Evolutionary conservation across 352 stramenopile genomes (phyloP).

Genomic region (Phytophthora pseudosyringae): DNA sequence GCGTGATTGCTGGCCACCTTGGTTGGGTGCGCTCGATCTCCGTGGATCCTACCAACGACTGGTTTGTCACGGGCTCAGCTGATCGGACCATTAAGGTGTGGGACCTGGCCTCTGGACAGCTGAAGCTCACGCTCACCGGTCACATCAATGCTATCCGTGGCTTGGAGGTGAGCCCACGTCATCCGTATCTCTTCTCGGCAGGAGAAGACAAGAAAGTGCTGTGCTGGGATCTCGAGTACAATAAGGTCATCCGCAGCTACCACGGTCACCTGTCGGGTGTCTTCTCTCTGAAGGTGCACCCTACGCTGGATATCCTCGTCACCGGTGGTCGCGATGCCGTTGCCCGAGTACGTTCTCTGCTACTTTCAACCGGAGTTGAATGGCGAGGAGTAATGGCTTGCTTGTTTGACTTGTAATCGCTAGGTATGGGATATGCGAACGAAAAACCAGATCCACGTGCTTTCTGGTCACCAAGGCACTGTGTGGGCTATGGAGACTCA

Average conservation of each 20-base stretch:
- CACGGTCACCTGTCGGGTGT: slow-evolving; percentile 99
- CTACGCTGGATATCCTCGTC: slow-evolving; percentile 98
- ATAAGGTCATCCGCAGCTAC: slow-evolving; percentile 99
- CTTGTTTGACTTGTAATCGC: slow-evolving; percentile 1
- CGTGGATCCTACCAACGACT: slow-evolving; percentile 98
- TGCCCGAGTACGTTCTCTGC: slow-evolving; percentile 59
- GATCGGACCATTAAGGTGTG: slow-evolving; percentile 99
- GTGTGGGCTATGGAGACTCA: slow-evolving; percentile 96
- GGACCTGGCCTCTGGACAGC: slow-evolving; percentile 96
- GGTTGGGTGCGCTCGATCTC: slow-evolving; percentile 98
- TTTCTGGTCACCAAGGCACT: slow-evolving; percentile 97
- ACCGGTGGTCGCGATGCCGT: slow-evolving; percentile 95
- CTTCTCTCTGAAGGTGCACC: slow-evolving; percentile 97
- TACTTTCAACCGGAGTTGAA: slow-evolving; percentile 56
- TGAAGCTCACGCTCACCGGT: slow-evolving; percentile 99
- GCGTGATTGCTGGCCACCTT: slow-evolving; percentile 95
- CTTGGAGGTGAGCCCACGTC: slow-evolving; percentile 94
- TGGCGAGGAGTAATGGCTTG: slow-evolving; percentile 22
- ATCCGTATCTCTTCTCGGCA: slow-evolving; percentile 98
- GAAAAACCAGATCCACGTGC: slow-evolving; percentile 97
- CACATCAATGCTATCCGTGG: slow-evolving; percentile 98
- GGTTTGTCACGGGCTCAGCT: slow-evolving; percentile 97
- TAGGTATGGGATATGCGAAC: slow-evolving; percentile 99
- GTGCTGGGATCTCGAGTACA: slow-evolving; percentile 99
- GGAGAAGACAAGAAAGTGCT: slow-evolving; percentile 99